Evolutionary conservation across 116 monocot genomes (phyloP), one percentile per base, ranked within the genome.

Genomic region (Posidonia oceanica): DNA sequence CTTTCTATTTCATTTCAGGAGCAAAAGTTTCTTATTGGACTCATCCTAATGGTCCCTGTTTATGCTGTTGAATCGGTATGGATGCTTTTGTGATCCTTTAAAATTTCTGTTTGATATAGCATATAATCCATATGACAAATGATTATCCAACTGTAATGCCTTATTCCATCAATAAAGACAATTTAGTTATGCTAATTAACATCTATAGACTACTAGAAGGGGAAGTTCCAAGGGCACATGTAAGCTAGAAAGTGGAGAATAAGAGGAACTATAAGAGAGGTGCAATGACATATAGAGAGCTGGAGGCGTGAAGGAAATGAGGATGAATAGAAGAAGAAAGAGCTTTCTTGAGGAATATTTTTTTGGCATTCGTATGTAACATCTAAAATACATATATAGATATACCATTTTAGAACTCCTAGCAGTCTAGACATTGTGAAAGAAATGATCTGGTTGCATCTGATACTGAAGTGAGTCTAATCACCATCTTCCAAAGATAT

Each of bases 1-100:
- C 21, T 44, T 71, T 54, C 3, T 36, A 7, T 29, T 64, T 73
- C 7, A 64, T 82, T 84, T 36, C 90, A 98, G 98, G 98, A 98
- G 72, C 98, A 98, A 56, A 98, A 98, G 63, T 98, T 98, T 70
- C 75, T 98, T 75, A 88, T 98, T 75, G 98, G 93, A 69, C 82
- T 98, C 71, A 93, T 98, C 76, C 69, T 98, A 58, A 98, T 98
- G 93, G 98, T 98, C 69, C 93, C 93, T 82, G 80, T 93, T 53
- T 98, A 98, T 81, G 85, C 87, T 61, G 78, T 93, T 57, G 90
- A 98, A 81, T 98, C 93, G 76, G 93, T 98, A 89, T 52, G 87
- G 44, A 29, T 40, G 39, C 16, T 70, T 5, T 57, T 57, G 5
- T 10, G 3, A 57, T 69, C 3, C 22, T 69, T 14, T 53, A 44